Conservation (phyloP, 495 filamentous ascomycete species). For the Glutinoglossum americanum region DNA sequence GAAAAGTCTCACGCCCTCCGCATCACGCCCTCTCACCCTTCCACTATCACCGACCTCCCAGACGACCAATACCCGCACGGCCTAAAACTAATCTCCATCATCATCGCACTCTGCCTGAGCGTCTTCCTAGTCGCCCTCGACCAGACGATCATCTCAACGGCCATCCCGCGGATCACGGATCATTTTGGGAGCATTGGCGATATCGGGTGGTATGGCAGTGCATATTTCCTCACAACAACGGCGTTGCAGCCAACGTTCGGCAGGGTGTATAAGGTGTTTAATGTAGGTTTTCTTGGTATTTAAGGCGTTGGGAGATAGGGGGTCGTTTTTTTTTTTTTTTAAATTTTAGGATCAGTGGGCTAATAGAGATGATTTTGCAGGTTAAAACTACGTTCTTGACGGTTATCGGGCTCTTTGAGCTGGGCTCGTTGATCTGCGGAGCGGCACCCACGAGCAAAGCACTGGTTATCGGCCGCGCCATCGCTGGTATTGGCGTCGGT, state of each 20-base stretch:
- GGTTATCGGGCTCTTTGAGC: constrained; percentile 6
- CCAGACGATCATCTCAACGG: constrained; percentile 13
- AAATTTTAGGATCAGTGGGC: background rate
- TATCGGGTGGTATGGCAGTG: constrained; percentile 5
- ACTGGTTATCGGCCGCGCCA: constrained; percentile 7
- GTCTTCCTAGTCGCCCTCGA: constrained; percentile 6
- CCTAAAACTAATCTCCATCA: constrained; percentile 4
- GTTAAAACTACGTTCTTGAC: constrained; percentile 1
- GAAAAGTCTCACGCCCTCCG: constrained; percentile 21
- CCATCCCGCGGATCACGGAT: constrained; percentile 8
- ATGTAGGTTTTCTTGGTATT: constrained; percentile 33
- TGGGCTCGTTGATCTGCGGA: constrained; percentile 6
- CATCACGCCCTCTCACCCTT: constrained; percentile 46
- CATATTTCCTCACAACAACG: constrained; percentile 27
- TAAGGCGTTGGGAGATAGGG: constrained; percentile 55
- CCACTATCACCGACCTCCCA: background rate
- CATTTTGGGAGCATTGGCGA: constrained; percentile 2
- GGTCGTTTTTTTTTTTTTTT: constrained; percentile 20
- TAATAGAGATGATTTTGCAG: constrained; percentile 18
- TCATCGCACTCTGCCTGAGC: background rate
- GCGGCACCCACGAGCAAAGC: constrained; percentile 5
- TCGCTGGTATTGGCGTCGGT: constrained; percentile 7
- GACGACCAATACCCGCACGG: constrained; percentile 4
- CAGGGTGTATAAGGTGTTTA: constrained; percentile 4
- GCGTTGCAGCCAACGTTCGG: constrained; percentile 6